These are phyloP conservation scores for Eucalyptus rudis DNA, from an alignment of 345 rosid species.

Conservation along the genomic window DNA sequence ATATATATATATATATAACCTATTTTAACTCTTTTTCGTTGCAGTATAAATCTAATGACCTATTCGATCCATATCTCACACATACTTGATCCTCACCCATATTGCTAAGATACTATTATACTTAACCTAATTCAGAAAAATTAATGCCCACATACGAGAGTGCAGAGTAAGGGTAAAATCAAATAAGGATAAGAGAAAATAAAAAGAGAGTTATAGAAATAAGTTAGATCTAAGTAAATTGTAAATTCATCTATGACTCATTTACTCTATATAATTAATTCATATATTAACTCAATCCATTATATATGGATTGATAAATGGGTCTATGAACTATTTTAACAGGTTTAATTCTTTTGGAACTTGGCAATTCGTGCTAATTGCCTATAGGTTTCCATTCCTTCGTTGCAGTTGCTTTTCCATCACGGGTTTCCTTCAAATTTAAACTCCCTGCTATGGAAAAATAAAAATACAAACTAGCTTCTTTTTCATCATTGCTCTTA, in stretches of 20 bases:
- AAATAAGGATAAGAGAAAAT: too few species aligned
- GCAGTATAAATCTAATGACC: fast-evolving
- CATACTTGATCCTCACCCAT: fast-evolving
- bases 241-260: too few species aligned
- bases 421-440: background rate
- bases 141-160: background rate
- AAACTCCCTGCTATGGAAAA: background rate
- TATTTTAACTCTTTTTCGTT: too few species aligned
- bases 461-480: too few species aligned
- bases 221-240: background rate
- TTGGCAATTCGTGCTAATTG: background rate
- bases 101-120: fast-evolving
- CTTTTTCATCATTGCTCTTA: background rate
- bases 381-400: background rate
- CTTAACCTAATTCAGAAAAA: too few species aligned
- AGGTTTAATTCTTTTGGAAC: background rate
- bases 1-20: too few species aligned
- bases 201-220: too few species aligned
- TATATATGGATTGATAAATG: too few species aligned
- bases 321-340: too few species aligned
- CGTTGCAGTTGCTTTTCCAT: background rate
- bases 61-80: fast-evolving
- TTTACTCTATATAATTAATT: fast-evolving
- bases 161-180: too few species aligned
- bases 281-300: too few species aligned